Conservation (phyloP, 1,284 basidiomycete species). For the Tilletia indica region DNA sequence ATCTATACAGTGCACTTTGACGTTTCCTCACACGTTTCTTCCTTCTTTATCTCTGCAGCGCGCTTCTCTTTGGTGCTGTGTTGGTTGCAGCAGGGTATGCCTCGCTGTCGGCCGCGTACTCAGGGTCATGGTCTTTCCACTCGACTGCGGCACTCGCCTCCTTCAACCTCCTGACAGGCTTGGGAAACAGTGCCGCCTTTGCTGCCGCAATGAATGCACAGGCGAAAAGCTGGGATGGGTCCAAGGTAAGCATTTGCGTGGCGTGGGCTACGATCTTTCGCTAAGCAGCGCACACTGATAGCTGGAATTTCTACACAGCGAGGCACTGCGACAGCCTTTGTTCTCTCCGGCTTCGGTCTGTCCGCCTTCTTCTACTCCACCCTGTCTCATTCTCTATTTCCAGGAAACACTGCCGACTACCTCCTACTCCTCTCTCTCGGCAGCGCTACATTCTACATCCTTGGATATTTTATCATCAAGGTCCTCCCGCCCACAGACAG, state of each 20-base stretch:
- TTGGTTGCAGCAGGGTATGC: slow-evolving; percentile 44
- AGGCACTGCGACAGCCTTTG: slow-evolving; percentile 70
- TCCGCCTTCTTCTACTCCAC: slow-evolving; percentile 77
- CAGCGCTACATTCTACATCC: slow-evolving; percentile 68
- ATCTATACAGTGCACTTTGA: not conserved
- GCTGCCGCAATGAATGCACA: slow-evolving; percentile 55
- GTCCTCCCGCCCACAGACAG: slow-evolving; percentile 61
- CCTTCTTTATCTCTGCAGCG: slow-evolving; percentile 20
- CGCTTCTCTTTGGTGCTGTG: slow-evolving; percentile 35
- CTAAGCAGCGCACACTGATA: too few species aligned
- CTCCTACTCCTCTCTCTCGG: slow-evolving; percentile 70
- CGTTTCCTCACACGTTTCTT: not conserved
- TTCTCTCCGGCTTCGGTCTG: slow-evolving; percentile 77
- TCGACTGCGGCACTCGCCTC: slow-evolving; percentile 33
- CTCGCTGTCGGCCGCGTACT: slow-evolving; percentile 29
- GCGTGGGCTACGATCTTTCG: slow-evolving; percentile 24
- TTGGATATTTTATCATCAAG: slow-evolving; percentile 67
- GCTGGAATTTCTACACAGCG: slow-evolving; percentile 48
- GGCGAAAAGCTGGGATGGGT: slow-evolving; percentile 47
- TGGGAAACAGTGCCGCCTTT: slow-evolving; percentile 50
- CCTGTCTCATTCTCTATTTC: slow-evolving; percentile 67
- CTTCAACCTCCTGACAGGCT: slow-evolving; percentile 43
- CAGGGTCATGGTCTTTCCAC: slow-evolving; percentile 27
- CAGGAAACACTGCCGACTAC: slow-evolving; percentile 70
- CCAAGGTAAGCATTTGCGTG: slow-evolving; percentile 13